These are phyloP conservation scores for Phytophthora meadii DNA, from an alignment of 352 stramenopile species.

Conservation along the genomic window DNA sequence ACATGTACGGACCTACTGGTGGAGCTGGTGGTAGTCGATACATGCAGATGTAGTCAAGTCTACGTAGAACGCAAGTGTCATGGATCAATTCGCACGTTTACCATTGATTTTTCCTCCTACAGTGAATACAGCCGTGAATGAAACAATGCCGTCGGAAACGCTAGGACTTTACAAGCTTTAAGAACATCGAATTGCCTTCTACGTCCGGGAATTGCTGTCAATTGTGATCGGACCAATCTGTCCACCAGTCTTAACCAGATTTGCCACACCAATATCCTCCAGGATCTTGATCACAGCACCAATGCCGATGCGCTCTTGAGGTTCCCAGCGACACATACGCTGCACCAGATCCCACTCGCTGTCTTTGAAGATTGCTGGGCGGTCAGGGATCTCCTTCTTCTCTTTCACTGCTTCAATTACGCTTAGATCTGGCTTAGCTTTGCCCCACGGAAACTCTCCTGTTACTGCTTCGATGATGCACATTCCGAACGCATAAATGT, in stretches of 20 bases:
- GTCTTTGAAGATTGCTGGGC: slow-evolving; percentile 23
- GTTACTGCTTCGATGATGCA: slow-evolving; percentile 48
- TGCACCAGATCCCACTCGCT: slow-evolving; percentile 37
- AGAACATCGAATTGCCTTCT: neutral
- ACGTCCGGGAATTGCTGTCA: slow-evolving; percentile 3
- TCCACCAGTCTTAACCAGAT: slow-evolving; percentile 23
- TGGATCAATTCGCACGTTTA: slow-evolving; percentile 14
- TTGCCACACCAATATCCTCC: slow-evolving; percentile 34
- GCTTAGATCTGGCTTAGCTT: neutral
- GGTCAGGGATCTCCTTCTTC: slow-evolving; percentile 21
- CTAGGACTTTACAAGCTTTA: neutral
- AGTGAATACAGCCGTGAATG: slow-evolving; percentile 12
- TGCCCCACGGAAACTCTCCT: slow-evolving; percentile 29
- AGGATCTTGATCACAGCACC: slow-evolving; percentile 41
- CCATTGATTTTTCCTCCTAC: slow-evolving; percentile 18
- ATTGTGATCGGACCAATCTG: slow-evolving; percentile 12
- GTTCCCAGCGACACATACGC: slow-evolving; percentile 34
- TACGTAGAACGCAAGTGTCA: slow-evolving; percentile 19
- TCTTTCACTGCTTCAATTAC: slow-evolving; percentile 22
- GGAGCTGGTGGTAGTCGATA: slow-evolving; percentile 42
- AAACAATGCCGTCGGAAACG: slow-evolving; percentile 3
- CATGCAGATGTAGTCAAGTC: slow-evolving; percentile 53
- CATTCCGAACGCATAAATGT: slow-evolving; percentile 50
- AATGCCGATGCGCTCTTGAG: slow-evolving; percentile 32
- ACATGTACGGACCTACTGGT: slow-evolving; percentile 34